Evolutionary conservation across 2,329 filamentous ascomycete genomes (phyloP), one percentile per base, ranked within the genome.

Genomic region (Monosporascus ibericus): DNA sequence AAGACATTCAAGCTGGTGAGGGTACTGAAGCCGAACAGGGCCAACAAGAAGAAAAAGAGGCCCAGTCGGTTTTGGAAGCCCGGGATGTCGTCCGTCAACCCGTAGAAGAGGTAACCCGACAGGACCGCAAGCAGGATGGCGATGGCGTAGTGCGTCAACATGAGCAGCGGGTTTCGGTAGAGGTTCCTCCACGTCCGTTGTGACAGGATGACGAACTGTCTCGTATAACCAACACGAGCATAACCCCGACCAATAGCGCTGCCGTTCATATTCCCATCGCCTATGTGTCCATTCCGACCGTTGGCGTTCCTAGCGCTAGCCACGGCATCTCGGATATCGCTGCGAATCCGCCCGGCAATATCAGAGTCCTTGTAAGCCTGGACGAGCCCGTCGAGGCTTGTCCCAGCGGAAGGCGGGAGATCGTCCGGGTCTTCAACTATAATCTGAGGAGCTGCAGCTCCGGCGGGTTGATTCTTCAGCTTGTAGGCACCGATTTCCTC

Each of bases 81-180:
- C 56, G 90, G 87, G 61, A 99, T 95, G 65, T 99, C 92, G 65
- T 96, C 91, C 0, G 92, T 96, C 47, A 99, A 77, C 2, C 92
- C 94, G 63, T 97, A 99, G 75, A 97, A 99, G 14, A 99, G 80
- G 70, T 89, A 97, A 3, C 94, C 94, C 2, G 92, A 92, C 53
- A 99, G 87, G 5, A 97, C 92, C 2, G 92, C 94, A 6, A 99
- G 81, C 0, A 97, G 74, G 55, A 99, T 97, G 7, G 94, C 91
- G 60, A 96, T 97, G 38, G 94, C 94, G 67, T 97, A 99, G 72
- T 99, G 94, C 0, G 92, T 96, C 53, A 99, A 81, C 94, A 99
- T 99, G 54, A 99, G 76, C 82, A 97, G 92, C 1, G 94, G 94
- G 68, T 99, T 96, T 52, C 94, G 86, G 75, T 99, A 97, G 6